Conservation (phyloP, 495 filamentous ascomycete genomes). For the Viridothelium virens region DNA sequence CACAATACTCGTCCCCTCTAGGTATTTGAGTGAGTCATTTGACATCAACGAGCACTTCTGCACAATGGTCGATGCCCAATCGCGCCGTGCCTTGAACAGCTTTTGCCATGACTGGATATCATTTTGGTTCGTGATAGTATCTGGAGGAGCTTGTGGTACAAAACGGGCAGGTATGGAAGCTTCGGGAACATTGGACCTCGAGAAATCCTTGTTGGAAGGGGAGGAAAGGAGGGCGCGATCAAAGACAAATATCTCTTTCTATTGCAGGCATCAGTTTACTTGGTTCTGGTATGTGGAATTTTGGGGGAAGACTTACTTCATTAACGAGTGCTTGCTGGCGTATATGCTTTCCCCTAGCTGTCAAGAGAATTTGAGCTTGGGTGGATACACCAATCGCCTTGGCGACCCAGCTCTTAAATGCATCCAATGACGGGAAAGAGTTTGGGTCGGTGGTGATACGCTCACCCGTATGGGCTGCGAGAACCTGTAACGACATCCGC, state of each 20-base stretch:
- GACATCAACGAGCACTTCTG: conserved; percentile 56
- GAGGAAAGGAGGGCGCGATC: conserved; percentile 52
- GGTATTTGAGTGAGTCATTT: conserved; percentile 43
- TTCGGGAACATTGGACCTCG: conserved; percentile 38
- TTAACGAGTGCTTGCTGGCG: conserved; percentile 64
- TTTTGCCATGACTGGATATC: conserved; percentile 75
- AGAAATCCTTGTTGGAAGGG: conserved; percentile 36
- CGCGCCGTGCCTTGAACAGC: conserved; percentile 62
- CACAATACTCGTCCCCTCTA: conserved; percentile 63
- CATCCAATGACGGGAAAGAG: conserved; percentile 57
- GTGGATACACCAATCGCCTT: conserved; percentile 57
- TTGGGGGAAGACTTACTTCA: conserved; percentile 40
- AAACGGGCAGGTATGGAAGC: conserved; percentile 48
- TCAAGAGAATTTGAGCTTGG: conserved; percentile 72
- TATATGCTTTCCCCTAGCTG: conserved; percentile 69
- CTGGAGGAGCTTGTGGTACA: conserved; percentile 54
- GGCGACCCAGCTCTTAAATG: conserved; percentile 59
- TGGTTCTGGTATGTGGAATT: conserved; percentile 14
- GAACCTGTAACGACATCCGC: conserved; percentile 69
- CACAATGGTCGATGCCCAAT: conserved; percentile 65
- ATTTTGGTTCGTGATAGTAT: conserved; percentile 62
- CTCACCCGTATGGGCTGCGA: conserved; percentile 82
- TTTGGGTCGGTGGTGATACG: conserved; percentile 64
- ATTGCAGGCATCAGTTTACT: background rate
- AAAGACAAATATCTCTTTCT: conserved; percentile 86